Evolutionary conservation across 2,329 filamentous ascomycete genomes (phyloP).

Genomic region (Alternaria sp.): DNA sequence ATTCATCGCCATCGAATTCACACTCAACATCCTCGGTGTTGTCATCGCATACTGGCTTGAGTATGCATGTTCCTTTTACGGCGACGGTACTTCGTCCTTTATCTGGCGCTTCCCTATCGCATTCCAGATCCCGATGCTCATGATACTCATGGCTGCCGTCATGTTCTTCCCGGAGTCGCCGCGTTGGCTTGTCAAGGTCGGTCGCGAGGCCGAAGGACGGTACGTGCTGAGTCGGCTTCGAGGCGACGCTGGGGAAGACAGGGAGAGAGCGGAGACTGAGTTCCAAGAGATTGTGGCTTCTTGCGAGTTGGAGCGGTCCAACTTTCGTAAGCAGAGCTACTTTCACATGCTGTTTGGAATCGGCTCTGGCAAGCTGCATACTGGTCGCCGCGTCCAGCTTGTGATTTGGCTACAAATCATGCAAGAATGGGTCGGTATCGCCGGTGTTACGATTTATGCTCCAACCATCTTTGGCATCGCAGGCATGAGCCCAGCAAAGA

Average conservation of each 20-base stretch:
- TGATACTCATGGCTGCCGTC: slow-evolving; percentile 63
- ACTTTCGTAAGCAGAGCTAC: slow-evolving; percentile 65
- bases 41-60: slow-evolving; percentile 65
- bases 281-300: slow-evolving; percentile 73
- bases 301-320: slow-evolving; percentile 63
- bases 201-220: slow-evolving; percentile 71
- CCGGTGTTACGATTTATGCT: slow-evolving; percentile 67
- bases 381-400: slow-evolving; percentile 71
- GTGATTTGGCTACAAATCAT: slow-evolving; percentile 77
- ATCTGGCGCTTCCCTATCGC: slow-evolving; percentile 74
- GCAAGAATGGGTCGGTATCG: slow-evolving; percentile 66
- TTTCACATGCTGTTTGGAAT: slow-evolving; percentile 72
- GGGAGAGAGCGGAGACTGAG: slow-evolving; percentile 57
- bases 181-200: slow-evolving; percentile 71
- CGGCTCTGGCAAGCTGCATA: slow-evolving; percentile 71
- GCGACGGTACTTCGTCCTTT: slow-evolving; percentile 65
- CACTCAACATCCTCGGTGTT: slow-evolving; percentile 75
- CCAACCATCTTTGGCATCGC: slow-evolving; percentile 72
- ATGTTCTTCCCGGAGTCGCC: slow-evolving; percentile 77
- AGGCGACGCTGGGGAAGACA: slow-evolving; percentile 62
- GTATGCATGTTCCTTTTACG: slow-evolving; percentile 66
- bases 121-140: slow-evolving; percentile 72
- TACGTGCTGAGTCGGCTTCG: slow-evolving; percentile 71
- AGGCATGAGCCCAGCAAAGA: slow-evolving; percentile 64
- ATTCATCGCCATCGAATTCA: slow-evolving; percentile 77